Conservation (phyloP, 805 yeast genomes). For the Yamadazyma sp. region DNA sequence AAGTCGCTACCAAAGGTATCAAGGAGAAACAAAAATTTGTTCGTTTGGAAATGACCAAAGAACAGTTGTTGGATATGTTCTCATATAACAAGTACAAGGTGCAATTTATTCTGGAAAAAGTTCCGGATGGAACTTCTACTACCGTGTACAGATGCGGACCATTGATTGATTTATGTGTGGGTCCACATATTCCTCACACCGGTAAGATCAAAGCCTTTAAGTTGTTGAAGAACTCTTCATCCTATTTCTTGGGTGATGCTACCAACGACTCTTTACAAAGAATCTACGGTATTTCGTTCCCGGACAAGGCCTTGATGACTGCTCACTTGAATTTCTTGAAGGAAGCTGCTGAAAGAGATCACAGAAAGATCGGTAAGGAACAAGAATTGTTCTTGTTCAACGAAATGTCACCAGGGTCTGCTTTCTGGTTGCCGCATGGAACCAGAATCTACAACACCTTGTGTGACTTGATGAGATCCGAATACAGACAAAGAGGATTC, state of each 20-base stretch:
- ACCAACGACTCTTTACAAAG: constrained; percentile 94
- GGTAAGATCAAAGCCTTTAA: constrained; percentile 94
- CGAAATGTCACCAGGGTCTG: constrained; percentile 96
- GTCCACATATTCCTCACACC: constrained; percentile 97
- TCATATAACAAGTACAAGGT: constrained; percentile 94
- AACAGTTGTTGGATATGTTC: constrained; percentile 89
- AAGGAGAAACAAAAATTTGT: constrained; percentile 95
- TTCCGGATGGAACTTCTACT: constrained; percentile 94
- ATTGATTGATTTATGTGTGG: constrained; percentile 92
- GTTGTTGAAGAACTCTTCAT: constrained; percentile 91
- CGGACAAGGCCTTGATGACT: constrained; percentile 94
- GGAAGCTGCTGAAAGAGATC: constrained; percentile 95
- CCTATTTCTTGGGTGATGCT: constrained; percentile 93
- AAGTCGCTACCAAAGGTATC: constrained; percentile 83
- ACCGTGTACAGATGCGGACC: constrained; percentile 99
- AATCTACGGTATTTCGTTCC: constrained; percentile 97
- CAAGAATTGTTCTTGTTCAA: constrained; percentile 95
- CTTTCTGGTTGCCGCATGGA: constrained; percentile 99
- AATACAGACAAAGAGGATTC: constrained; percentile 91
- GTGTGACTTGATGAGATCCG: constrained; percentile 73
- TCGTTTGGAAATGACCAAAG: constrained; percentile 89
- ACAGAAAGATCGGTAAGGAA: constrained; percentile 93
- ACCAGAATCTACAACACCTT: constrained; percentile 92
- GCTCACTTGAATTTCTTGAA: constrained; percentile 91
- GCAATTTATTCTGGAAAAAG: constrained; percentile 77